Evolutionary conservation across 1,139 yeast genomes (phyloP).

Genomic region (Lodderomyces oxycetoniae): DNA sequence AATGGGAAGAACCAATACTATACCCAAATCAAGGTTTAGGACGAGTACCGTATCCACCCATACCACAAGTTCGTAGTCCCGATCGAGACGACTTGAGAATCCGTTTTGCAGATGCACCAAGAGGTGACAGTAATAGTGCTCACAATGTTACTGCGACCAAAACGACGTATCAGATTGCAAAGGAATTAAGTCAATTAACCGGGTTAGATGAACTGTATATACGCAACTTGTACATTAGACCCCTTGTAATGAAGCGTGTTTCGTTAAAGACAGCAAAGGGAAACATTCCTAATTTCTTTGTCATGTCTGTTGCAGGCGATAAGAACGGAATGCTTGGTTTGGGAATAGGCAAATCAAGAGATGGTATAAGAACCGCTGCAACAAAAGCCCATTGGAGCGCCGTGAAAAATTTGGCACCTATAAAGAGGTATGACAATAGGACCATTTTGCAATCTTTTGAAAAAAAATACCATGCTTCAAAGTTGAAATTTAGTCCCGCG

Average conservation of each 20-base stretch:
- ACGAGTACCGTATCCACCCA: constrained; percentile 39
- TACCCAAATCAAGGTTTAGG: constrained; percentile 43
- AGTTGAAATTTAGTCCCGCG: constrained; percentile 75
- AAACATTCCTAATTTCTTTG: constrained; percentile 79
- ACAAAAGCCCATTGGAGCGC: constrained; percentile 94
- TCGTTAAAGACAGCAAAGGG: constrained; percentile 94
- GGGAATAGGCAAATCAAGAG: constrained; percentile 91
- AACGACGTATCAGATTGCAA: constrained; percentile 37
- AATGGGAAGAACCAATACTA: constrained; percentile 44
- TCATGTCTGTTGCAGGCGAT: constrained; percentile 89
- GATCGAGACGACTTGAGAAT: constrained; percentile 40
- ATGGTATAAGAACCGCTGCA: constrained; percentile 72
- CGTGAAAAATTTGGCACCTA: constrained; percentile 72
- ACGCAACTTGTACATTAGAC: constrained; percentile 58
- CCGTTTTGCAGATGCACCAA: constrained; percentile 25
- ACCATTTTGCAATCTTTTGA: constrained; percentile 85
- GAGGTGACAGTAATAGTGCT: constrained; percentile 12
- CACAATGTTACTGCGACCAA: constrained; percentile 15
- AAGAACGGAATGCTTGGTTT: constrained; percentile 89
- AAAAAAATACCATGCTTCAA: constrained; percentile 82
- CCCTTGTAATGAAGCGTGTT: constrained; percentile 72
- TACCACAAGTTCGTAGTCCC: constrained; percentile 39
- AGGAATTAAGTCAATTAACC: constrained; percentile 61
- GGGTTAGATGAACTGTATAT: constrained; percentile 70
- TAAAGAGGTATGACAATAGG: constrained; percentile 87